A percentile compares a stretch with the other conserved stretches of the same genome.
Evolutionary conservation across 2,329 filamentous ascomycete species (phyloP).

Genomic region (Paracoccidioides brasiliensis): DNA sequence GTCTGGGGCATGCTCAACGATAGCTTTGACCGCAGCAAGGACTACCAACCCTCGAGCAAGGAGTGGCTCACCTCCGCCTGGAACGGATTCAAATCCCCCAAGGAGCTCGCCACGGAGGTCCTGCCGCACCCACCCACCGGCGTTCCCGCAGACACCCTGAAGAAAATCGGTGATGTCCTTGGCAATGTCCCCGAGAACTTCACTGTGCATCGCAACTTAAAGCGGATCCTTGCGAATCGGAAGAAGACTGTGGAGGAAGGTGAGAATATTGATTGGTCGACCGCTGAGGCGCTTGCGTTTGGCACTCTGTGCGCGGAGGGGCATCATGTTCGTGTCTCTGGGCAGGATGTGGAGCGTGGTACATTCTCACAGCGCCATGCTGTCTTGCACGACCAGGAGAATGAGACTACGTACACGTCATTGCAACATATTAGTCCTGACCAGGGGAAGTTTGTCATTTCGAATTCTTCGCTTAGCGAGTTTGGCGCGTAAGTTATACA

Average conservation of each 20-base stretch:
- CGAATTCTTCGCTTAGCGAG: conserved; percentile 78
- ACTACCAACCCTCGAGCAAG: conserved; percentile 90
- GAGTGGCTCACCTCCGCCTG: conserved; percentile 98
- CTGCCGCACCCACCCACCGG: conserved; percentile 82
- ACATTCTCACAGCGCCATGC: conserved; percentile 98
- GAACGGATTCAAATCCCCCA: conserved; percentile 99
- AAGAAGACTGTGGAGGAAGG: conserved; percentile 88
- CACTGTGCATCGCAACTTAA: conserved; percentile 83
- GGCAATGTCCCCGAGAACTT: conserved; percentile 72
- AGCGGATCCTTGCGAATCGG: conserved; percentile 81
- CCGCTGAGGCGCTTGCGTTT: conserved; percentile 89
- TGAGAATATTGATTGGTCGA: conserved; percentile 94
- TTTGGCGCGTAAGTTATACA: conserved; percentile 45
- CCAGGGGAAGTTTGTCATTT: conserved; percentile 91
- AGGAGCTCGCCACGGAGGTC: conserved; percentile 88
- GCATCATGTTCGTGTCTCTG: conserved; percentile 92
- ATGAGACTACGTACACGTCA: conserved; percentile 81
- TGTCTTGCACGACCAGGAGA: conserved; percentile 95
- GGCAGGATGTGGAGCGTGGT: conserved; percentile 97
- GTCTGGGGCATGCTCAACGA: conserved; percentile 98
- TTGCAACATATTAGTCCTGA: conserved; percentile 79
- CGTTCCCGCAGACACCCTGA: conserved; percentile 57
- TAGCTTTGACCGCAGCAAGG: conserved; percentile 92
- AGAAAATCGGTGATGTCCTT: conserved; percentile 72
- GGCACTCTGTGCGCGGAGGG: conserved; percentile 83